Percentiles rank a stretch among this genome's conserved stretches.
These are phyloP conservation scores for Phytopythium helicoides DNA, from an alignment of 352 stramenopile species.

Conservation along the genomic window DNA sequence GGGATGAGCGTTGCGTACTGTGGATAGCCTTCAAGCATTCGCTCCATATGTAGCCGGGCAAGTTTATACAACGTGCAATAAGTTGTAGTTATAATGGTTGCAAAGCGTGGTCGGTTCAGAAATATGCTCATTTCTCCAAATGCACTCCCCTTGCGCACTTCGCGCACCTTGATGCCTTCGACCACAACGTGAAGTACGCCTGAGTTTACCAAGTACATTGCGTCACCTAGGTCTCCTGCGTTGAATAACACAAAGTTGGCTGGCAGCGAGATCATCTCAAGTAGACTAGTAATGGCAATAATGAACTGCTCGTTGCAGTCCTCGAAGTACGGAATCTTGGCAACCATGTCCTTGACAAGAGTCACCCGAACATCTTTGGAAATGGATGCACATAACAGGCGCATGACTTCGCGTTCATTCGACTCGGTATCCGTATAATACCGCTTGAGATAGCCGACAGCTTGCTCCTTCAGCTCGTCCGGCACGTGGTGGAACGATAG, in stretches of 20 bases:
- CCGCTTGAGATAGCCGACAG: slow-evolving; percentile 52
- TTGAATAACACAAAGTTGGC: slow-evolving; percentile 50
- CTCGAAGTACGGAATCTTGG: slow-evolving; percentile 52
- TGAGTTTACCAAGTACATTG: slow-evolving; percentile 71
- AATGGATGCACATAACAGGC: slow-evolving; percentile 60
- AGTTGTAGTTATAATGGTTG: slow-evolving; percentile 48
- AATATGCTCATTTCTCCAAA: slow-evolving; percentile 73
- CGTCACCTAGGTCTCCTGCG: slow-evolving; percentile 45
- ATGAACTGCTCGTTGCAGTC: slow-evolving; percentile 66
- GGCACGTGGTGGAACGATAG: slow-evolving; percentile 63
- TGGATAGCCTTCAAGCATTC: slow-evolving; percentile 55
- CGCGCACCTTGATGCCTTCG: slow-evolving; percentile 53
- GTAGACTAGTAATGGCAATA: slow-evolving; percentile 54
- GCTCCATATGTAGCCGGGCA: slow-evolving; percentile 46
- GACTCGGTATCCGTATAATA: slow-evolving; percentile 65
- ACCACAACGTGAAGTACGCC: slow-evolving; percentile 62
- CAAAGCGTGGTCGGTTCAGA: slow-evolving; percentile 43
- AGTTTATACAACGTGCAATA: slow-evolving; percentile 70
- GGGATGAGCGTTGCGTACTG: slow-evolving; percentile 38
- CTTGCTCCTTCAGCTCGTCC: slow-evolving; percentile 41
- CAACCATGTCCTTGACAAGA: slow-evolving; percentile 57
- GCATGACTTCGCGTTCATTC: slow-evolving; percentile 62
- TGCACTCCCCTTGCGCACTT: slow-evolving; percentile 55
- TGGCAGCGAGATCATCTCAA: slow-evolving; percentile 62
- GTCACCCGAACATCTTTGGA: slow-evolving; percentile 61